Evolutionary conservation across 257 asterid genomes (phyloP), one percentile per base, ranked within the genome.

Genomic region (Penstemon davidsonii): DNA sequence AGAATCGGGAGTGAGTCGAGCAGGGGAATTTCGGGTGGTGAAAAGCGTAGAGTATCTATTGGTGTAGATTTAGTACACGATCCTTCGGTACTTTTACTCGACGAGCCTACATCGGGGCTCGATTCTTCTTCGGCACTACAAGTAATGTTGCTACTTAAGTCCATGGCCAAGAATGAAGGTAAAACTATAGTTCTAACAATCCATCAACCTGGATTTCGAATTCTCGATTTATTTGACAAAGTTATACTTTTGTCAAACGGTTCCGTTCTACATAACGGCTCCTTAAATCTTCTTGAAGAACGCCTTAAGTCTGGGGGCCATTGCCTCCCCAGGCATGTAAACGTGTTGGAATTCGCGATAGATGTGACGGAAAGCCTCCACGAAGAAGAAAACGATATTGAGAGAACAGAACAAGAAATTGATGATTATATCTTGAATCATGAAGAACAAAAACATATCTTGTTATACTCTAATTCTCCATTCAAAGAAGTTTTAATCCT

Each of bases 51-150:
- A 40, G 81, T 88, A 5, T 86, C 98, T 0, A 87, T 91, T 36
- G 98, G 95, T 1, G 86, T 81, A 0, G 94, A 87, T 60, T 54
- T 91, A 47, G 95, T 87, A 13, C 96, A 91, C 67, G 84, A 91
- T 60, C 97, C 96, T 0, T 67, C 82, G 9, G 91, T 91, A 46
- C 70, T 91, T 41, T 75, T 91, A 8, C 86, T 91, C 3, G 96
- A 91, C 47, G 97, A 91, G 60, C 96, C 97, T 4, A 88, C 97
- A 5, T 91, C 93, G 1, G 97, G 96, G 60, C 95, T 91, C 1
- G 98, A 91, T 69, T 87, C 95, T 0, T 88, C 84, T 11, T 79
- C 96, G 18, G 92, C 98, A 0, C 78, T 87, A 7, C 87, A 87
- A 33, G 82, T 87, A 5, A 74, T 83, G 78, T 8, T 51, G 47